phyloP scores from a whole-genome alignment of 257 asterid species.

The Penstemon davidsonii region DNA sequence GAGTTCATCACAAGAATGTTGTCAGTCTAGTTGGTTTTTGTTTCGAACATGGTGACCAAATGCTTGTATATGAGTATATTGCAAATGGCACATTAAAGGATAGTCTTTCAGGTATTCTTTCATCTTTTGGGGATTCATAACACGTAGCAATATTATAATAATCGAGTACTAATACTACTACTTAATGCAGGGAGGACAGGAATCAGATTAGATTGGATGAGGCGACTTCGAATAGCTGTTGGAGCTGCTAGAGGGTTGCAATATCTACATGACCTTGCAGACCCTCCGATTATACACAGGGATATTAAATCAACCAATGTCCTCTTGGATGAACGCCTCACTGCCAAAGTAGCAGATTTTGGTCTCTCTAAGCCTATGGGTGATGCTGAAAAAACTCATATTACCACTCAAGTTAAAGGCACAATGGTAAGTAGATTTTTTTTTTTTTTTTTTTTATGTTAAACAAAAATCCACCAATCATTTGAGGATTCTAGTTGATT shows the following conservation, averaged over 20 bases:
- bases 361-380: slow-evolving; percentile 81
- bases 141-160: no score
- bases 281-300: slow-evolving; percentile 93
- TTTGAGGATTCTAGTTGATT: no score
- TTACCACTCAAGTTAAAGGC: slow-evolving; percentile 97
- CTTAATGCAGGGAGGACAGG: slow-evolving; percentile 61
- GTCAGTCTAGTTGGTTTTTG: slow-evolving; percentile 80
- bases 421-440: slow-evolving; percentile 66
- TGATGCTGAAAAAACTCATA: slow-evolving; percentile 61
- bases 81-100: slow-evolving; percentile 84
- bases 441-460: no score
- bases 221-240: slow-evolving; percentile 71
- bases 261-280: slow-evolving; percentile 82
- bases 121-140: neutral
- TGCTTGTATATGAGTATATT: slow-evolving; percentile 77
- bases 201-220: slow-evolving; percentile 83
- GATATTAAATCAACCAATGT: slow-evolving; percentile 84
- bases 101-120: slow-evolving; percentile 65
- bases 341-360: slow-evolving; percentile 91
- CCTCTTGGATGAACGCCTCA: slow-evolving; percentile 68
- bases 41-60: slow-evolving; percentile 76
- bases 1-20: slow-evolving; percentile 92
- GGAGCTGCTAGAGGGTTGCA: slow-evolving; percentile 91
- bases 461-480: neutral
- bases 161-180: no score